Conservation (phyloP, 1,139 yeast species). For the Candida smagusa region DNA sequence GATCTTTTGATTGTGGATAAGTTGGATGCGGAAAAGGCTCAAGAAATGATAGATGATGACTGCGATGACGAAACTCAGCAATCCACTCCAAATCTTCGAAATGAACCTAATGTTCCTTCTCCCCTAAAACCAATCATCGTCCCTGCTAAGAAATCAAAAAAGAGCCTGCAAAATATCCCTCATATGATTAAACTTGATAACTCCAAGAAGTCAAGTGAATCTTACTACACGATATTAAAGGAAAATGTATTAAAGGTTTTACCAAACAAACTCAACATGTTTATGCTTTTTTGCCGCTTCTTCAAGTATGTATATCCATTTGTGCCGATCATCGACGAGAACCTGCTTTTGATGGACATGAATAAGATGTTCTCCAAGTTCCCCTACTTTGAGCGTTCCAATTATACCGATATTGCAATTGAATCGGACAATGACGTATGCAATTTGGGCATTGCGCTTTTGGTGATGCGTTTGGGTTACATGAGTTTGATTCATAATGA, state of each 20-base stretch:
- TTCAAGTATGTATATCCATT: slow-evolving; percentile 43
- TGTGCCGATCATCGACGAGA: slow-evolving; percentile 36
- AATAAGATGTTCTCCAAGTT: slow-evolving; percentile 25
- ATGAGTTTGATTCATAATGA: slow-evolving; percentile 40
- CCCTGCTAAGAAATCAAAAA: neutral
- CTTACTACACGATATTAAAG: slow-evolving; percentile 30
- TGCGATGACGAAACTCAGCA: slow-evolving; percentile 4
- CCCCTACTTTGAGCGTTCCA: slow-evolving; percentile 20
- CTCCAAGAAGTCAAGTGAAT: slow-evolving; percentile 7
- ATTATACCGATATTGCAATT: slow-evolving; percentile 22
- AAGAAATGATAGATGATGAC: slow-evolving; percentile 14
- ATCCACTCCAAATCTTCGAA: neutral
- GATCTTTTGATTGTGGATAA: slow-evolving; percentile 19
- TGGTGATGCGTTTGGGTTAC: slow-evolving; percentile 36
- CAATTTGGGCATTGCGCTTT: slow-evolving; percentile 29
- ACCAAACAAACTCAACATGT: slow-evolving; percentile 28
- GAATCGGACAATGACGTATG: slow-evolving; percentile 32
- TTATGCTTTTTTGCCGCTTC: slow-evolving; percentile 32
- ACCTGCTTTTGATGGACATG: slow-evolving; percentile 25
- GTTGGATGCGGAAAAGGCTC: slow-evolving; percentile 8
- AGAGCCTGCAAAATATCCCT: slow-evolving; percentile 3
- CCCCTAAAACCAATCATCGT: neutral
- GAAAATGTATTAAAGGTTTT: slow-evolving; percentile 27
- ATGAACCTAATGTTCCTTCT: slow-evolving; percentile 2
- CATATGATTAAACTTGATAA: slow-evolving; percentile 6